Conservation (phyloP, 805 yeast species). For the Barnettozyma californica region DNA sequence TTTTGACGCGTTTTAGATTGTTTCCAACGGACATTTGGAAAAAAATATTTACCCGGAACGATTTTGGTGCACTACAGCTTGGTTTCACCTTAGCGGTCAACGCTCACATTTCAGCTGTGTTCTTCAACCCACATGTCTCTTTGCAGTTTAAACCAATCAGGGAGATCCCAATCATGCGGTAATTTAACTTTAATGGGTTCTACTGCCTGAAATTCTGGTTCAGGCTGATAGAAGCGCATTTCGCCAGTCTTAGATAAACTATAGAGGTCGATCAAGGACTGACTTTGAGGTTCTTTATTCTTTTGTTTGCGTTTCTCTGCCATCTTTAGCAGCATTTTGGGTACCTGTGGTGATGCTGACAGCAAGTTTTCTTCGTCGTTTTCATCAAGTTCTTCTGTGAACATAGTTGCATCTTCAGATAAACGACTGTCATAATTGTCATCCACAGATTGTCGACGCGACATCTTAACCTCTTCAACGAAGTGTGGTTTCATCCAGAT, state of each 20-base stretch:
- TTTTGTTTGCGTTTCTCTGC: conserved; percentile 41
- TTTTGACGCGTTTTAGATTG: not conserved
- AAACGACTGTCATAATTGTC: conserved; percentile 9
- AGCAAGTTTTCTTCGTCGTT: conserved; percentile 27
- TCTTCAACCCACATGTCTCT: conserved; percentile 61
- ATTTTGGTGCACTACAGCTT: not conserved
- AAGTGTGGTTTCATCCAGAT: conserved; percentile 34
- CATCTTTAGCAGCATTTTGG: conserved; percentile 49
- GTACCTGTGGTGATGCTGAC: conserved; percentile 67
- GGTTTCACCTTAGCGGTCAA: not conserved
- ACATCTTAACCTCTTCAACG: not conserved
- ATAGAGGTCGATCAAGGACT: conserved; percentile 6
- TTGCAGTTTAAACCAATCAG: conserved; percentile 67
- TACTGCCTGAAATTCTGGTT: conserved; percentile 14
- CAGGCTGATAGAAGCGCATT: conserved; percentile 18
- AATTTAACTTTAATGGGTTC: conserved; percentile 24
- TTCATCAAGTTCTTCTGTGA: conserved; percentile 16
- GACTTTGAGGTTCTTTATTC: conserved; percentile 11
- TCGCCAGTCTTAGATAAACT: conserved; percentile 6
- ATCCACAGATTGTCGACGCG: conserved; percentile 24
- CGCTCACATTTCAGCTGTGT: not conserved
- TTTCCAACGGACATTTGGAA: not conserved
- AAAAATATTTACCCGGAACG: not conserved
- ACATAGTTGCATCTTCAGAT: conserved; percentile 8
- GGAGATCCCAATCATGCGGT: conserved; percentile 62